Base-by-base conservation (phyloP, 371 early-diverging fungal species). In the Lichtheimia corymbifera region DNA sequence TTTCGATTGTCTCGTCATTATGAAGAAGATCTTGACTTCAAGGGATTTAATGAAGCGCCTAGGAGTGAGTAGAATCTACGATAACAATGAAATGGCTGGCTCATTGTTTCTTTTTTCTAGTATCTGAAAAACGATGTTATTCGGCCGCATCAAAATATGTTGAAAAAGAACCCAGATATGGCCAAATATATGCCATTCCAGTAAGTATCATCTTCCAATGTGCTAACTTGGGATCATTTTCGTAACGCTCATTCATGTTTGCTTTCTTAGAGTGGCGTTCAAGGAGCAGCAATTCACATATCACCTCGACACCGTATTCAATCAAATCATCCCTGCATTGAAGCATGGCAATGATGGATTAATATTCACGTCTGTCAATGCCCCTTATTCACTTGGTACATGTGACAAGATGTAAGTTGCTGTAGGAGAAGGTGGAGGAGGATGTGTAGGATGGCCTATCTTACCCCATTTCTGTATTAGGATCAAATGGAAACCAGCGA, bases 401-500 rank as follows among this genome's bases (percentile, higher is more conserved):
- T 93, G 94, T 58, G 64, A 83, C 9, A 92, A 90, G 63, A 96
- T 97, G 90, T 91, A 83, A 66, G 71, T 42, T 42, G 47, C 11
- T 28, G 6, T 35, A 35, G 2, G 2, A 9, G 35, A 1, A 28
- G 7, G 1, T 2, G 28, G 28, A 28, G 28, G 35, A 35, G 22
- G 22, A 35, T 9, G 9, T 1, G 22, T 13, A 59, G 15, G 56
- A 49, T 50, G 20, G 35, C 24, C 2, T 5, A 3, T 30, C 7
- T 12, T 18, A 54, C 11, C 56, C 44, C 43, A 41, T 45, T 7
- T 5, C 6, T 14, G 11, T 22, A 44, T 27, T 0, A 93, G 93
- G 84, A 74, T 99, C 35, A 99, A 99, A 81, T 99, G 99, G 99
- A 99, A 99, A 69, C 99, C 99, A 12, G 88, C 97, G 12, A 87